Evolutionary conservation across 2,329 filamentous ascomycete species (phyloP), one percentile per base, ranked within the genome.

Genomic region (Curvularia verruculosa): DNA sequence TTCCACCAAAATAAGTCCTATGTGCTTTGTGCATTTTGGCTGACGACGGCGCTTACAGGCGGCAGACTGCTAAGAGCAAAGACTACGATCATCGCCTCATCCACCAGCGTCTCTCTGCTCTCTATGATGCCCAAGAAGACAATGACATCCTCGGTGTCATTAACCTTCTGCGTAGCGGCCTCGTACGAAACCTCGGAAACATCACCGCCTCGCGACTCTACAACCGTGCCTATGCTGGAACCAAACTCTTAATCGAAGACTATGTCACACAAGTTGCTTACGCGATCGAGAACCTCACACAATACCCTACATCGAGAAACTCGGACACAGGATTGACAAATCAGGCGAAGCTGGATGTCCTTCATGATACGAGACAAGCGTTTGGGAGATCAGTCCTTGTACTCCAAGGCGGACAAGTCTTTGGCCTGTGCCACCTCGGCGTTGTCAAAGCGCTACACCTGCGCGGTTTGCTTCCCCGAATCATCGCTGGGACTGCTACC

Each of bases 31-130:
- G 51, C 24, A 41, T 41, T 46, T n/a, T 21, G 44, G 44, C 54
- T 61, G 13, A 62, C n/a, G 24, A 50, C 28, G 54, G 6, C 37
- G 21, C n/a, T 24, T 39, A 18, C 65, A 92, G 90, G 90, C 89
- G 92, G 56, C 89, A 92, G 69, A 91, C 92, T 68, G 87, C 90
- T 5, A 87, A 87, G 9, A 93, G 88, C 64, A 88, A 87, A 68
- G 86, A 90, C 77, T 97, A 96, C 76, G 92, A 96, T 76, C 94
- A 91, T 81, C 84, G 87, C 52, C 86, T 96, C 58, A 95, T 97
- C 65, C 85, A 89, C 70, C 85, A 91, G 71, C 87, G 92, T 19
- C 81, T 94, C 43, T 84, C 88, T 67, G 87, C 87, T 39, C 85
- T 96, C 56, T 84, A 88, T 59, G 82, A 83, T 47, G 88, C 89